A percentile compares a stretch with the other conserved stretches of the same genome.
Evolutionary conservation across 164 flowering plant species (phyloP).

Genomic region (Tinospora cordifolia): DNA sequence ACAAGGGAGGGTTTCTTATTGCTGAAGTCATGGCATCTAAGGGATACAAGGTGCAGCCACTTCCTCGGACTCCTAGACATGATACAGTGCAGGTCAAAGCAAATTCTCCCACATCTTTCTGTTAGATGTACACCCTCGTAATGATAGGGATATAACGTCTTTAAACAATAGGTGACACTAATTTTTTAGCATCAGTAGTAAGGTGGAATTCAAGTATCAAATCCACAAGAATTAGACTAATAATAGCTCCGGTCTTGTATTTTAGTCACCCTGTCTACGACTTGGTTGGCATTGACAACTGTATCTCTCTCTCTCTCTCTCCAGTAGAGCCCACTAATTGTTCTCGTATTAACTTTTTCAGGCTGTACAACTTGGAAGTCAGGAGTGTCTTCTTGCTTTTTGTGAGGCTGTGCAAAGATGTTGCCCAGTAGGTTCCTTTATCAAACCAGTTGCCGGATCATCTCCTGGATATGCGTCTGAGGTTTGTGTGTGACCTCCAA

Average conservation of each 20-base stretch:
- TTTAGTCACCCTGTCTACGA: not conserved
- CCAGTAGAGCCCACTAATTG: not conserved
- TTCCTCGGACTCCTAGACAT: slow-evolving; percentile 57
- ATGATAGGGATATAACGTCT: not conserved
- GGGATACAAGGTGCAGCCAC: slow-evolving; percentile 78
- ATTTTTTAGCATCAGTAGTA: not conserved
- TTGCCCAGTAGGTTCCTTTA: slow-evolving; percentile 73
- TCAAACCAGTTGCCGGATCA: slow-evolving; percentile 66
- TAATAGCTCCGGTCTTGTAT: not conserved
- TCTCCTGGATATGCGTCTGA: slow-evolving; percentile 88
- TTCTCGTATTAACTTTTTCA: slow-evolving; percentile 22
- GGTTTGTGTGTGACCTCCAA: slow-evolving; percentile 30
- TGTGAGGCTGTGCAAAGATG: slow-evolving; percentile 88
- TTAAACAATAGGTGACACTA: not conserved
- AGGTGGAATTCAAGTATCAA: not conserved
- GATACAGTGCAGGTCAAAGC: slow-evolving; percentile 71
- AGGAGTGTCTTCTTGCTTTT: slow-evolving; percentile 69
- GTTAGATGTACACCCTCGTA: not conserved
- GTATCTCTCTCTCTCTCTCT: not conserved
- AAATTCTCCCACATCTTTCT: not conserved
- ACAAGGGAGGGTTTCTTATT: slow-evolving; percentile 60
- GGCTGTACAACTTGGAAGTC: slow-evolving; percentile 78
- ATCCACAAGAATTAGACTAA: not conserved
- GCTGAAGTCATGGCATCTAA: slow-evolving; percentile 79
- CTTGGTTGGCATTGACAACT: not conserved